Percentiles rank a stretch among this genome's conserved stretches.
Evolutionary conservation across 495 filamentous ascomycete species (phyloP).

Genomic region (Parathielavia appendiculata): DNA sequence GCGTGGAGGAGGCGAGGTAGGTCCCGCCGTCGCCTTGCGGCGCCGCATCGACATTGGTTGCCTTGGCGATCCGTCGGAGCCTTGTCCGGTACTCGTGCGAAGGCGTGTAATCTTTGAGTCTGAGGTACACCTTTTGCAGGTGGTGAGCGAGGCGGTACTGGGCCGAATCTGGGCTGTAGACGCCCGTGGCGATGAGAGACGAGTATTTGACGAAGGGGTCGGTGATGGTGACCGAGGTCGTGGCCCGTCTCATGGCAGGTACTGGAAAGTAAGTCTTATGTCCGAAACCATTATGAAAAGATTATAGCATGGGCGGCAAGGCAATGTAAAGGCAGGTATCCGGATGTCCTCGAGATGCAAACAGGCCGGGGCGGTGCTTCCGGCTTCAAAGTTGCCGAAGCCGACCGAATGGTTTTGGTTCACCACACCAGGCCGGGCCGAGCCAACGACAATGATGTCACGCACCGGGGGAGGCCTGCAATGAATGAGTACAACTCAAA

Average conservation of each 20-base stretch:
- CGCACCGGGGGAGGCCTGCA: too few species aligned
- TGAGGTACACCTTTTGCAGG: constrained; percentile 61
- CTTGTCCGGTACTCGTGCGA: constrained; percentile 54
- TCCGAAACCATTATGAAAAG: too few species aligned
- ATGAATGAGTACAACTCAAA: too few species aligned
- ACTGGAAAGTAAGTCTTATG: too few species aligned
- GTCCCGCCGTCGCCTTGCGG: constrained; percentile 14
- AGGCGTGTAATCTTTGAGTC: constrained; percentile 64
- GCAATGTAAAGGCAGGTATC: too few species aligned
- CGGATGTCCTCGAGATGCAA: neutral
- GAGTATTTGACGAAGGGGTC: constrained; percentile 67
- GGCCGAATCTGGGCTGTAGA: constrained; percentile 56
- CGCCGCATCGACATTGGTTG: constrained; percentile 30
- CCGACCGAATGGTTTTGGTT: too few species aligned
- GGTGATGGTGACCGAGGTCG: constrained; percentile 56
- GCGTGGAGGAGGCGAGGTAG: constrained; percentile 38
- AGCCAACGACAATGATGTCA: too few species aligned
- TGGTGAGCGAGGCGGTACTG: constrained; percentile 63
- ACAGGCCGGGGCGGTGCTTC: too few species aligned
- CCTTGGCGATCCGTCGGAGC: constrained; percentile 47
- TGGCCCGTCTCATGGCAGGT: constrained; percentile 31
- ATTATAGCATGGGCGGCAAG: too few species aligned
- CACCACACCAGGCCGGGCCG: too few species aligned
- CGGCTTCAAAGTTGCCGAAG: too few species aligned
- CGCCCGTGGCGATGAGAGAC: constrained; percentile 53